Evolutionary conservation across 441 rosid genomes (phyloP).

Genomic region (Erysimum cheiri): DNA sequence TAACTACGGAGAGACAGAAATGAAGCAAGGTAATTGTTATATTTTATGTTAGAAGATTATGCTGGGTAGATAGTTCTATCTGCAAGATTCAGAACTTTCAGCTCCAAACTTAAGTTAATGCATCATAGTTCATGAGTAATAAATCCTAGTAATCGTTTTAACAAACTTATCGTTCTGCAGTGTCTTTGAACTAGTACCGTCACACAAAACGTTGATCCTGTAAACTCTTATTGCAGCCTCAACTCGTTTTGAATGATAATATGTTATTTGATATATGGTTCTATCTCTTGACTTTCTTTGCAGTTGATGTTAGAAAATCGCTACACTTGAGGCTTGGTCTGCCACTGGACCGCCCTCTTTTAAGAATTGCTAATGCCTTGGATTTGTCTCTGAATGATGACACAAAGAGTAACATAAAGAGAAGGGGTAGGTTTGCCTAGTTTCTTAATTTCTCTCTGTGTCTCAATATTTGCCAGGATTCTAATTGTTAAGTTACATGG

Average conservation of each 20-base stretch:
- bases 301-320: slow-evolving; percentile 82
- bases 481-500: slow-evolving; percentile 12
- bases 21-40: slow-evolving; percentile 72
- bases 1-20: slow-evolving; percentile 85
- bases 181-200: neutral
- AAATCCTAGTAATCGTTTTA: no score
- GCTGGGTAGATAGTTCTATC: no score
- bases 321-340: slow-evolving; percentile 81
- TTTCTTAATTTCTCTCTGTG: slow-evolving; percentile 18
- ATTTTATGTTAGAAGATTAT: neutral
- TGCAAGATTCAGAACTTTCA: no score
- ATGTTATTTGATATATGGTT: slow-evolving; percentile 3
- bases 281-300: slow-evolving; percentile 34
- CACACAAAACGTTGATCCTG: slow-evolving; percentile 2
- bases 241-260: neutral
- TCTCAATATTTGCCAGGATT: slow-evolving; percentile 29
- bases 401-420: slow-evolving; percentile 47
- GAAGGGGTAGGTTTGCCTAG: slow-evolving; percentile 56
- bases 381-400: slow-evolving; percentile 56
- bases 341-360: slow-evolving; percentile 85
- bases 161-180: neutral
- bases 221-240: neutral
- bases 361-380: slow-evolving; percentile 83
- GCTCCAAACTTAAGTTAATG: no score
- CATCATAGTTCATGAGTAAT: no score